Conservation (phyloP, 345 rosid genomes). For the Eucalyptus sp. region DNA sequence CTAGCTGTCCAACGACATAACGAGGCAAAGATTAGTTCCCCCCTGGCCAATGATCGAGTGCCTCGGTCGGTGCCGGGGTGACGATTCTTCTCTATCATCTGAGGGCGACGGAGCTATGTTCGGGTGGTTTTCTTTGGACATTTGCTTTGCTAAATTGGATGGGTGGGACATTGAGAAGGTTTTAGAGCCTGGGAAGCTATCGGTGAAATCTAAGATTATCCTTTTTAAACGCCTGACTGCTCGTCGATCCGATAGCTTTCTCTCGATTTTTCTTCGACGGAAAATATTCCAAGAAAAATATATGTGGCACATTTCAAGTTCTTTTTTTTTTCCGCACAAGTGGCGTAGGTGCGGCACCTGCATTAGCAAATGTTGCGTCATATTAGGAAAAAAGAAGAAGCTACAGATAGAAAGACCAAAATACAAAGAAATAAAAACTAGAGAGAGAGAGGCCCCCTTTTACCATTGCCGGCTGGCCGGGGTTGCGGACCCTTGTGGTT, state of each 20-base stretch:
- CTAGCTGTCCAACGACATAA: neutral
- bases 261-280: neutral
- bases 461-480: accelerated
- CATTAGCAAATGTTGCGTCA: neutral
- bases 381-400: neutral
- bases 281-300: too few species aligned
- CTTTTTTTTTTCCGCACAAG: neutral
- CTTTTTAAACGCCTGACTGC: neutral
- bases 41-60: neutral
- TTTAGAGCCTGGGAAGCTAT: neutral
- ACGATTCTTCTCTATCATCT: neutral
- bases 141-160: neutral
- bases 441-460: neutral
- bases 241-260: neutral
- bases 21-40: neutral
- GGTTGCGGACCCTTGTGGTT: neutral
- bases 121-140: neutral
- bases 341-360: neutral
- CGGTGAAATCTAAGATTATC: neutral
- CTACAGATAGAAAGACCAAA: neutral
- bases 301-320: neutral
- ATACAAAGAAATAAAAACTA: too few species aligned
- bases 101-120: neutral
- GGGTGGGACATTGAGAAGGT: neutral
- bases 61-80: neutral